Conservation (phyloP, 2,329 filamentous ascomycete genomes). For the Orbilia quercus region DNA sequence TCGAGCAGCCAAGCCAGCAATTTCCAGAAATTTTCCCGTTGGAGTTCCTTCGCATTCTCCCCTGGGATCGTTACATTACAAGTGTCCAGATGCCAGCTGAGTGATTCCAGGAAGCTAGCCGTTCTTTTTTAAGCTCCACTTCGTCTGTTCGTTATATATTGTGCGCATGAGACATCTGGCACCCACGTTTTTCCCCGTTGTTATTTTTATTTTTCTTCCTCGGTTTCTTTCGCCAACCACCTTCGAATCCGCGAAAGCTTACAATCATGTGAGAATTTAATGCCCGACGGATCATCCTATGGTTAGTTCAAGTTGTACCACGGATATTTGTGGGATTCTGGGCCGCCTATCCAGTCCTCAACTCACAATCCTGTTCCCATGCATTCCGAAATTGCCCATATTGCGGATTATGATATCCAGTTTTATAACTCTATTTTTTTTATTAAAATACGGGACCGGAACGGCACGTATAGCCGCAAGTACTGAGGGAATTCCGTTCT, state of each 20-base stretch:
- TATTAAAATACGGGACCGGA: not conserved
- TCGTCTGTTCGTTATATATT: too few relatives aligned
- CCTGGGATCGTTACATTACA: conserved; percentile 11
- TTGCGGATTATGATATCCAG: not conserved
- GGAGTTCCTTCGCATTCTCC: conserved; percentile 4
- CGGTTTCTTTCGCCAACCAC: not conserved
- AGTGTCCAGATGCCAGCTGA: conserved; percentile 8
- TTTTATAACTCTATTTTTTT: conserved; percentile 15
- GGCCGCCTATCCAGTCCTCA: conserved; percentile 32
- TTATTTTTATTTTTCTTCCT: too few relatives aligned
- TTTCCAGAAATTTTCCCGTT: conserved; percentile 26
- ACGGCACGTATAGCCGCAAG: conserved; percentile 5
- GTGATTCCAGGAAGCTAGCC: too few relatives aligned
- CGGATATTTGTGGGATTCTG: conserved; percentile 25
- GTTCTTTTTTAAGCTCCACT: too few relatives aligned
- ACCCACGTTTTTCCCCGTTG: too few relatives aligned
- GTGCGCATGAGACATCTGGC: too few relatives aligned
- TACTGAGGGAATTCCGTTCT: conserved; percentile 4
- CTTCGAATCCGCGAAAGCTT: not conserved
- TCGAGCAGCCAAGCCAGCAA: not conserved
- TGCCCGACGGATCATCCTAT: not conserved
- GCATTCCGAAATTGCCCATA: not conserved
- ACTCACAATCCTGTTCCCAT: conserved; percentile 1
- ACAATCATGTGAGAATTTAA: not conserved
- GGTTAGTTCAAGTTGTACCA: conserved; percentile 3